Conservation (phyloP, 2,329 filamentous ascomycete genomes). For the Diaporthe sp. region DNA sequence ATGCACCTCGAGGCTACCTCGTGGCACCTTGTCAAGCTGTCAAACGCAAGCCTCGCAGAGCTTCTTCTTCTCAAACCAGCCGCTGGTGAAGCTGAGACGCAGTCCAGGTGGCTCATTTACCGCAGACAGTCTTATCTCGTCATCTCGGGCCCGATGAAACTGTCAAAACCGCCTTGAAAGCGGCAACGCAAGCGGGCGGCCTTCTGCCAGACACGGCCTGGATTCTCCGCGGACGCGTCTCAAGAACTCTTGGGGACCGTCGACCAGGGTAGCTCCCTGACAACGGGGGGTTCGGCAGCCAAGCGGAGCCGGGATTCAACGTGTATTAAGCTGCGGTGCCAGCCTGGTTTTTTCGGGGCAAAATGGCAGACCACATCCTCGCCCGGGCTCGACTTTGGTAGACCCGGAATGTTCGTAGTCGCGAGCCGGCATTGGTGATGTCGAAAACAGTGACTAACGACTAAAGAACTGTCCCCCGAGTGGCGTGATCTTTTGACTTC, state of each 20-base stretch:
- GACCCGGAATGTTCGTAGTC: neutral
- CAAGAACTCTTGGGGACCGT: neutral
- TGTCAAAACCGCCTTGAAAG: neutral
- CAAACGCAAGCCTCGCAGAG: neutral
- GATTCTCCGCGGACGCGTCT: conserved; percentile 24
- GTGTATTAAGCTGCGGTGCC: conserved; percentile 1
- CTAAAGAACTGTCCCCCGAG: neutral
- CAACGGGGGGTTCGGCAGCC: neutral
- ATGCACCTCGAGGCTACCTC: neutral
- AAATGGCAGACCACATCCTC: conserved; percentile 4
- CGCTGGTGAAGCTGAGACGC: neutral
- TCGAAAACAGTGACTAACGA: neutral
- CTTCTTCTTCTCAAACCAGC: neutral
- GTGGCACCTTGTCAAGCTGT: conserved; percentile 20
- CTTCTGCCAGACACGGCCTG: conserved; percentile 1
- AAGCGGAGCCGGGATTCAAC: neutral
- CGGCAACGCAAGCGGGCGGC: neutral
- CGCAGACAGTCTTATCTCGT: neutral
- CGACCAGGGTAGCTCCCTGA: conserved; percentile 13
- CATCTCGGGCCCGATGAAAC: conserved; percentile 8
- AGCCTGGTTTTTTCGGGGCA: conserved; percentile 3
- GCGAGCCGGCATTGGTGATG: neutral
- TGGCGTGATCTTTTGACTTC: neutral
- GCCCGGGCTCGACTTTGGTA: neutral
- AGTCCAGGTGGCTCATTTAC: neutral